Evolutionary conservation across 257 asterid species (phyloP).

Genomic region (Penstemon davidsonii): DNA sequence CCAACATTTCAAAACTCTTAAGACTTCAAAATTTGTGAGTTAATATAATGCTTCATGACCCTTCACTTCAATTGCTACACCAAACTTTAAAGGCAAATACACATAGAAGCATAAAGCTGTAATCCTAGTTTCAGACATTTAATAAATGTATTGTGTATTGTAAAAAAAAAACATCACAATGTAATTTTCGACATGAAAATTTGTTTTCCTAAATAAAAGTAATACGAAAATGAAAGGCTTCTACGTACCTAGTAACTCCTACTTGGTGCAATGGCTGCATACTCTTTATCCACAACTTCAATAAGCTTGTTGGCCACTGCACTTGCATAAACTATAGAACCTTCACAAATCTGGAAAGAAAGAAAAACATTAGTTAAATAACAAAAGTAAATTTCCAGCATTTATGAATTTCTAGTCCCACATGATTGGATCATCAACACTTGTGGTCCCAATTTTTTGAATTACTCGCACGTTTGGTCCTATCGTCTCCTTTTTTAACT

Average conservation of each 20-base stretch:
- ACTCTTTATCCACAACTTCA: slow-evolving; percentile 76
- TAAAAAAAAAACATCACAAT: neutral
- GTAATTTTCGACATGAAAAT: neutral
- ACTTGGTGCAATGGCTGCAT: slow-evolving; percentile 59
- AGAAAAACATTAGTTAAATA: neutral
- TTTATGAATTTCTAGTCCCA: too few species aligned
- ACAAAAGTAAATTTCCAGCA: neutral
- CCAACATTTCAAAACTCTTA: too few species aligned
- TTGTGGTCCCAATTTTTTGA: too few species aligned
- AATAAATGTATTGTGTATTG: neutral
- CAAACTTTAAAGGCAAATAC: too few species aligned
- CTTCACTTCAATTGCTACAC: too few species aligned
- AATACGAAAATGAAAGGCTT: neutral
- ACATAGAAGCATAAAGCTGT: neutral
- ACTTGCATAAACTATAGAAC: slow-evolving; percentile 80
- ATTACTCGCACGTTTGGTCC: too few species aligned
- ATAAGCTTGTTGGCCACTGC: slow-evolving; percentile 86
- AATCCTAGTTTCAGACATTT: neutral
- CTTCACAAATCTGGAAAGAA: slow-evolving; percentile 74
- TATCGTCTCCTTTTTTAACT: too few species aligned
- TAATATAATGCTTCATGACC: too few species aligned
- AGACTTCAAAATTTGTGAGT: too few species aligned
- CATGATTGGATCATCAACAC: too few species aligned
- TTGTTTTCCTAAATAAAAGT: neutral
- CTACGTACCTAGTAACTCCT: slow-evolving; percentile 43